Base-by-base conservation (phyloP, 495 filamentous ascomycete genomes). In the Penicillium macrosclerotiorum region DNA sequence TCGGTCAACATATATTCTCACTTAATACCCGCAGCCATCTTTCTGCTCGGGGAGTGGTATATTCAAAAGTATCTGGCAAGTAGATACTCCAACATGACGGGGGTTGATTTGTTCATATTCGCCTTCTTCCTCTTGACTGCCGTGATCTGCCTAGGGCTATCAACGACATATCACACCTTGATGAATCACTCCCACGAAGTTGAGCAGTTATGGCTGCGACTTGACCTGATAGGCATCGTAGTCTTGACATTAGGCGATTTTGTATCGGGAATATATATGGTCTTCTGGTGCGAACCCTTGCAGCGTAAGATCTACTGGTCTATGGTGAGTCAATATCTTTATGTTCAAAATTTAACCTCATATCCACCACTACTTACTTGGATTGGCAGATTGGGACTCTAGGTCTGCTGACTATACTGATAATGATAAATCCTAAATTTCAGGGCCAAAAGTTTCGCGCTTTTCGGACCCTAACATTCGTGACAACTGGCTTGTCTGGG, bases 401-500 rank as follows among this genome's bases (percentile, higher is more conserved):
- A 6, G 71, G 71, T 18, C 64, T 64, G 35, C 50, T 64, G 5
- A 69, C 50, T 2, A 56, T 46, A 14, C 75, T 55, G 29, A 61
- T 76, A 46, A 44, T 34, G 20, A 33, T 65, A 34, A 52, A 68
- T 51, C 73, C 73, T 5, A 52, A 49, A 17, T 67, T 77, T 26
- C 73, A 75, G 44, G 71, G 72, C 17, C 62, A 43, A 3, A 46
- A 49, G n/a, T 78, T 57, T 58, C 62, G 76, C 5, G 52, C 58
- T 0, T 60, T 74, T 22, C 74, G 74, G 16, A 51, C 64, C 5
- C 44, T 62, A 11, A 65, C 68, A 8, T 76, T 79, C 30, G 60
- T 79, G 11, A 59, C 52, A 13, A 78, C 73, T 2, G 74, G 67
- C 0, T 32, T 76, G 16, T 75, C 73, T 5, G 74, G 68, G 2